Base-by-base conservation (phyloP, 768 basidiomycete species). In the Suillus paluster region DNA sequence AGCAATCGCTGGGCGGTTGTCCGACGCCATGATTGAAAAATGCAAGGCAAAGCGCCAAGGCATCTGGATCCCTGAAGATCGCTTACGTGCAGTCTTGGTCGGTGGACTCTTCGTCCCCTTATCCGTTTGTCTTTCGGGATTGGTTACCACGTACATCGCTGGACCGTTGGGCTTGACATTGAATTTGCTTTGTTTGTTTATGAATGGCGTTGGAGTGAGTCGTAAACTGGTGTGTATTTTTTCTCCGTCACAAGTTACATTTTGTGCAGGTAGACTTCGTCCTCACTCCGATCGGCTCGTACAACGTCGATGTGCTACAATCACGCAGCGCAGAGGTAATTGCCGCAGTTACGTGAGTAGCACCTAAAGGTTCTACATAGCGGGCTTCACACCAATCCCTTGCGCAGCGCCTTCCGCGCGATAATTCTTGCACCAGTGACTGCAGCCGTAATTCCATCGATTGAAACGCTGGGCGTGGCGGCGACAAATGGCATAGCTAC, bases 191-290 rank as follows among this genome's bases (percentile, higher is more conserved):
- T 85, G 80, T 62, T 66, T 89, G 9, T 89, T 88, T 65, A 54
- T 84, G 44, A 87, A 86, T 62, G 84, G 86, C 9, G 55, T 87
- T 21, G 86, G 87, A 27, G 88, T 88, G 67, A 38, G 78, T 75
- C 17, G 27, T 8, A 23, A 45, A 36, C 27, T n/a, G 41, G 49
- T n/a, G 17, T 21, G 25, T 54, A 5, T 19, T 57, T 8, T 45
- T 7, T 56, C n/a, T n/a, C n/a, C n/a, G n/a, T n/a, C n/a, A n/a
- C 4, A 30, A 21, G 7, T 52, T 42, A 1, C 21, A 1, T 48
- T 15, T 48, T 27, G 8, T 7, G 12, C 50, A 86, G 85, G 78
- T 84, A 14, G 85, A 87, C 66, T 67, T 83, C 41, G 81, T 82
- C 19, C 75, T 87, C 45, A 81, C 80, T 36, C 86, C 86, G 0